Evolutionary conservation across 208 protist genomes (phyloP).

Genomic region (Crithidia bombi): DNA sequence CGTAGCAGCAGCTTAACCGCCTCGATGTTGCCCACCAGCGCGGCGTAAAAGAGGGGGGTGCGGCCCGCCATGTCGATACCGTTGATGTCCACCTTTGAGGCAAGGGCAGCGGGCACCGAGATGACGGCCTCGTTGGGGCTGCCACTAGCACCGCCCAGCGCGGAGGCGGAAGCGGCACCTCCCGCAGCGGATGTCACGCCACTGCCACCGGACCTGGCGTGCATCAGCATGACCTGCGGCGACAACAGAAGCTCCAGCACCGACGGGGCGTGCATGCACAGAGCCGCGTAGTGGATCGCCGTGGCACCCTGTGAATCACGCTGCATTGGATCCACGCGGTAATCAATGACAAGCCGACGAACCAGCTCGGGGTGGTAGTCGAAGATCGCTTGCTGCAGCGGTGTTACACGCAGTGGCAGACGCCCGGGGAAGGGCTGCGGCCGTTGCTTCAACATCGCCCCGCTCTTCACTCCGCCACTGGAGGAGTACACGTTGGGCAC

Average conservation of each 20-base stretch:
- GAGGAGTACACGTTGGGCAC: background rate
- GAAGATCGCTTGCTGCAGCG: conserved; percentile 79
- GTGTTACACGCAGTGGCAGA: conserved; percentile 54
- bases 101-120: background rate
- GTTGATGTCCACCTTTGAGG: conserved; percentile 71
- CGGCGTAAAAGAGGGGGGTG: conserved; percentile 88
- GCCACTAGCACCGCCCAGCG: background rate
- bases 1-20: conserved; percentile 57
- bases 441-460: background rate
- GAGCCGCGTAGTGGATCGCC: conserved; percentile 81
- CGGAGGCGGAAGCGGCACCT: background rate
- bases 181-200: no score
- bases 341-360: conserved; percentile 71
- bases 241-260: conserved; percentile 72
- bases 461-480: background rate
- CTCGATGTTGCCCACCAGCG: conserved; percentile 56
- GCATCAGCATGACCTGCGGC: conserved; percentile 24
- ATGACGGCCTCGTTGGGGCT: background rate
- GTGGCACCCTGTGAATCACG: conserved; percentile 71
- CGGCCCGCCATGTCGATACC: conserved; percentile 68
- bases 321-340: conserved; percentile 72
- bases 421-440: conserved; percentile 31
- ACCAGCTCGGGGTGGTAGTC: conserved; percentile 87
- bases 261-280: conserved; percentile 35
- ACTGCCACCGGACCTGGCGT: conserved; percentile 3